These are phyloP conservation scores for Boletus rufocinnamomeus DNA, from an alignment of 768 basidiomycete genomes.

Conservation along the genomic window DNA sequence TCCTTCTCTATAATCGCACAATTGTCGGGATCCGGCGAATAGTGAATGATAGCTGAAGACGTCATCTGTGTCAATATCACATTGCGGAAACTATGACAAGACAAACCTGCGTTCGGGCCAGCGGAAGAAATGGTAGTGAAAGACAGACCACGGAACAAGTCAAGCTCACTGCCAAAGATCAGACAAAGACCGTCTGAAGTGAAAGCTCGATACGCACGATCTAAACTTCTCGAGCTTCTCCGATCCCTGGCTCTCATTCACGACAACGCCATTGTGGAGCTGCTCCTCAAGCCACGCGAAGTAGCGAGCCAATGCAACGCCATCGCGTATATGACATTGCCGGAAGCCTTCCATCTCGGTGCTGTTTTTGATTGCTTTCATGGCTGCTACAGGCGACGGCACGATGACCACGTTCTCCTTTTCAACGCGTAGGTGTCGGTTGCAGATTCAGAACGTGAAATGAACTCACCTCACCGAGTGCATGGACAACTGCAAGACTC, in stretches of 20 bases:
- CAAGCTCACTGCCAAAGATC: slow-evolving; percentile 56
- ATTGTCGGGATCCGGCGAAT: slow-evolving; percentile 72
- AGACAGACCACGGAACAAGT: slow-evolving; percentile 82
- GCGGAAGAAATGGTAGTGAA: slow-evolving; percentile 92
- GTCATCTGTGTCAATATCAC: slow-evolving; percentile 1
- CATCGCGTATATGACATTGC: slow-evolving; percentile 85
- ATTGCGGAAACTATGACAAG: background rate
- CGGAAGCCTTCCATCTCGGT: slow-evolving; percentile 90
- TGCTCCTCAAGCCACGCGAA: slow-evolving; percentile 95
- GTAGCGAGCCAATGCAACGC: slow-evolving; percentile 82
- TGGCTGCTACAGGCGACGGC: slow-evolving; percentile 73
- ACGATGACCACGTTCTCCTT: slow-evolving; percentile 60
- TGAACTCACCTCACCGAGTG: slow-evolving; percentile 62
- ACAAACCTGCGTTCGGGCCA: slow-evolving; percentile 86
- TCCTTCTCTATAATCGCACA: slow-evolving; percentile 77
- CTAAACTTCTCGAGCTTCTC: slow-evolving; percentile 77
- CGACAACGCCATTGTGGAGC: slow-evolving; percentile 56
- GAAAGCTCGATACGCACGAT: slow-evolving; percentile 53
- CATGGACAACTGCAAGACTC: slow-evolving; percentile 79
- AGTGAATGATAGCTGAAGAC: slow-evolving; percentile 87
- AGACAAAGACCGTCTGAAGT: background rate
- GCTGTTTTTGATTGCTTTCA: slow-evolving; percentile 79
- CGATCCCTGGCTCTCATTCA: slow-evolving; percentile 83
- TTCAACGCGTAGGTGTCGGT: slow-evolving; percentile 6
- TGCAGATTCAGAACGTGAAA: background rate